These are phyloP conservation scores for Ganoderma sp. DNA, from an alignment of 1,284 basidiomycete genomes.

Conservation along the genomic window DNA sequence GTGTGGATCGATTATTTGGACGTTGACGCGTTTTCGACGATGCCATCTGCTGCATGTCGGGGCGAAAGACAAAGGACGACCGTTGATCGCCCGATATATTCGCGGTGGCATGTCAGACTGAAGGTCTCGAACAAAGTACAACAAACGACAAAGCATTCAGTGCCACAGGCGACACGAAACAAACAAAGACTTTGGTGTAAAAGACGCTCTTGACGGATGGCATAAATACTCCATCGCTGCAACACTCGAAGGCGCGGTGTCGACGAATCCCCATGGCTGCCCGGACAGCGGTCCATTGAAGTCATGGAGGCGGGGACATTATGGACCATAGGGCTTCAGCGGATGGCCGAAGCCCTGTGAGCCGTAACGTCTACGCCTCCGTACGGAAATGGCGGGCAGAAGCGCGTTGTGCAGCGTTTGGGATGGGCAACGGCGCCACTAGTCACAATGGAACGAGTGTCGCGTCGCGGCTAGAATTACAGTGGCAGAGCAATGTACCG, in stretches of 20 bases:
- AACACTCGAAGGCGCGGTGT: background rate
- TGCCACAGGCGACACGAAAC: background rate
- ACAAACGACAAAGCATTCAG: background rate
- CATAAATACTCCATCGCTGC: background rate
- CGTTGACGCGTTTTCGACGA: background rate
- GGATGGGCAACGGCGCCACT: background rate
- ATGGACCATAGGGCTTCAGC: conserved; percentile 13
- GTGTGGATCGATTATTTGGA: background rate
- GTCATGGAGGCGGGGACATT: background rate
- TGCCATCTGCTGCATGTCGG: background rate
- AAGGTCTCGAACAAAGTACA: background rate
- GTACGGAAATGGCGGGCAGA: background rate
- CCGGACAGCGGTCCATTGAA: background rate
- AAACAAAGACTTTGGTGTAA: background rate
- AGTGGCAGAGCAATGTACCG: background rate
- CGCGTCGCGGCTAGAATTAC: conserved; percentile 3
- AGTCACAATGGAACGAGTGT: background rate
- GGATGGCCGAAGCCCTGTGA: conserved; percentile 3
- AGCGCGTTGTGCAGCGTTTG: background rate
- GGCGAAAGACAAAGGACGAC: background rate
- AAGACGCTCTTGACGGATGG: background rate
- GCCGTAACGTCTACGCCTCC: conserved; percentile 3
- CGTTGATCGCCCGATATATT: background rate
- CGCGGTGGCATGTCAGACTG: background rate
- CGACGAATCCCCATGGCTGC: background rate